Conservation (phyloP, 768 basidiomycete genomes). For the Lactarius pseudohatsudake region DNA sequence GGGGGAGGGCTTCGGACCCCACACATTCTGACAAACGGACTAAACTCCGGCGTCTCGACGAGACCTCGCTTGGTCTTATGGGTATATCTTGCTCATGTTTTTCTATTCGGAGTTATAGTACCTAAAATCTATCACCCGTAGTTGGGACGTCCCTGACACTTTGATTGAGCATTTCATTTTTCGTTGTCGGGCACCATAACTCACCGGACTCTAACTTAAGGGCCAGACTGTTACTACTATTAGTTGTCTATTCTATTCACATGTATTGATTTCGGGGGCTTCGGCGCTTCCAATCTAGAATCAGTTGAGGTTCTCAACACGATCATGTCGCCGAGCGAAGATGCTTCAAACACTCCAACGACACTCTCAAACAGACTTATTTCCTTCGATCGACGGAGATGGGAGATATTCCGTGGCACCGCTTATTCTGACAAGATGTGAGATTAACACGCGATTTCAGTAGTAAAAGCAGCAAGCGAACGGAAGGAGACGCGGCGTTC, state of each 20-base stretch:
- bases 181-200: background rate
- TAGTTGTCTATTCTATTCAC: no score
- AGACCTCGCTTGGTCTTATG: background rate
- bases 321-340: background rate
- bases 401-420: background rate
- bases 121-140: conserved; percentile 3
- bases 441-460: background rate
- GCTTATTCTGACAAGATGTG: background rate
- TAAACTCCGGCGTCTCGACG: background rate
- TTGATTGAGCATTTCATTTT: background rate
- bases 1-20: background rate
- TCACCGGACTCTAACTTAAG: no score
- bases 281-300: background rate
- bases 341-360: conserved; percentile 3
- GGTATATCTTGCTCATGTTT: background rate
- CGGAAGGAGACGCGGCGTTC: background rate
- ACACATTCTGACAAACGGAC: background rate
- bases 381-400: background rate
- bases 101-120: conserved; percentile 16
- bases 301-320: background rate
- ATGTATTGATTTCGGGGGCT: background rate
- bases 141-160: background rate
- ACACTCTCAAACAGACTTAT: background rate
- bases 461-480: background rate
- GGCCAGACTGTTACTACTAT: no score